Percentiles rank a stretch among this genome's conserved stretches.
Evolutionary conservation across 176 grass and related monocot genomes (phyloP).

Genomic region (Aegilops longissima): DNA sequence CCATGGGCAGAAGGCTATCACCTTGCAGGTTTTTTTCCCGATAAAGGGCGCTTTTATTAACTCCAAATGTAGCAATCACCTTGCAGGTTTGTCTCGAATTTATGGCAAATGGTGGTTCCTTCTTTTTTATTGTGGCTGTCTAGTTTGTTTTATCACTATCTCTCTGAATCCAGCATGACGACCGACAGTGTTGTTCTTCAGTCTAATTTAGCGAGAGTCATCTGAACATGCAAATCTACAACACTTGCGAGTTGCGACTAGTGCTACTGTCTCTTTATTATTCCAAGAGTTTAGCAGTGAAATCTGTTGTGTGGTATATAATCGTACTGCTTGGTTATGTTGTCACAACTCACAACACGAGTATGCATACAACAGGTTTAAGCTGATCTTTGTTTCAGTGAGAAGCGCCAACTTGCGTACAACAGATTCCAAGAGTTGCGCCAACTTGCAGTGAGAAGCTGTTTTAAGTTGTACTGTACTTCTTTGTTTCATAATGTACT

Average conservation of each 20-base stretch:
- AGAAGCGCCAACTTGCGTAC: too few relatives aligned
- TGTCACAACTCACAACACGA: too few relatives aligned
- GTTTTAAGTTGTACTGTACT: too few relatives aligned
- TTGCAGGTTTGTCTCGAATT: constrained; percentile 56
- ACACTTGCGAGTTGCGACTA: not conserved
- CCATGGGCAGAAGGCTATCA: constrained; percentile 58
- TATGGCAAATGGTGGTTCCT: not conserved
- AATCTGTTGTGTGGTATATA: too few relatives aligned
- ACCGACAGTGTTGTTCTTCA: constrained; percentile 57
- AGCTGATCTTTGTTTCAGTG: too few relatives aligned
- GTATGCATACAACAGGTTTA: too few relatives aligned
- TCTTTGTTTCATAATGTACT: not conserved
- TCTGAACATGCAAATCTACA: constrained; percentile 21
- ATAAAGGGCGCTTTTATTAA: too few relatives aligned
- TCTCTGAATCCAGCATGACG: constrained; percentile 51
- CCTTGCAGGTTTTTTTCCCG: too few relatives aligned
- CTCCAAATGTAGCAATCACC: not conserved
- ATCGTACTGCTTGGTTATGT: too few relatives aligned
- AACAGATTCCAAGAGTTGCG: too few relatives aligned
- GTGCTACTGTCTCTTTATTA: not conserved
- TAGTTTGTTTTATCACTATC: constrained; percentile 2
- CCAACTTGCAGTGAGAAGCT: too few relatives aligned
- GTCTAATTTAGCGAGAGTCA: constrained; percentile 70
- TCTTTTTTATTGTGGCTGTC: not conserved
- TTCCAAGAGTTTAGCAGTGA: too few relatives aligned